These are phyloP conservation scores for Przewalskia tangutica DNA, from an alignment of 257 asterid species.

Conservation along the genomic window DNA sequence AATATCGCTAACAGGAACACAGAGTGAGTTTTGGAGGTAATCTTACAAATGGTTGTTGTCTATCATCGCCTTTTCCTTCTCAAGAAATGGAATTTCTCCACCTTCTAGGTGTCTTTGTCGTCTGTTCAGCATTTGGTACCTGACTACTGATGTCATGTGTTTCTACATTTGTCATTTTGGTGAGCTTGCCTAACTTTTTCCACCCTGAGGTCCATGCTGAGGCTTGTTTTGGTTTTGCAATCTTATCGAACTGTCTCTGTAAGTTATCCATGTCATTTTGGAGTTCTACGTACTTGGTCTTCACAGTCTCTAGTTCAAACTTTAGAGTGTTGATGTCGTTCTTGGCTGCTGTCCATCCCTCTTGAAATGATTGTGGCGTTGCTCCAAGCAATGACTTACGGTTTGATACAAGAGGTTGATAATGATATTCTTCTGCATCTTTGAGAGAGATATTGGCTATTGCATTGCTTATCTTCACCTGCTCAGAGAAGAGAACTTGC, in stretches of 20 bases:
- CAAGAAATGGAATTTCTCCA: slow-evolving; percentile 96
- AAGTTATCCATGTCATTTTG: slow-evolving; percentile 62
- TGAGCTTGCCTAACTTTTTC: slow-evolving; percentile 69
- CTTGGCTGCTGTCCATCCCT: slow-evolving; percentile 92
- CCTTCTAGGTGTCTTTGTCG: slow-evolving; percentile 56
- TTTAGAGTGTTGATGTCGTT: slow-evolving; percentile 87
- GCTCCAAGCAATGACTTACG: slow-evolving; percentile 76
- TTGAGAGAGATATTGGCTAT: slow-evolving; percentile 54
- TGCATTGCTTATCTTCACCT: slow-evolving; percentile 84
- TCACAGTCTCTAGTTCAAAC: slow-evolving; percentile 72
- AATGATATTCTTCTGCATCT: slow-evolving; percentile 49
- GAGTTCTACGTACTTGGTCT: slow-evolving; percentile 64
- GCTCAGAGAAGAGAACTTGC: slow-evolving; percentile 91
- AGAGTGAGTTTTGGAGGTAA: background rate
- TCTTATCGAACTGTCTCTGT: slow-evolving; percentile 73
- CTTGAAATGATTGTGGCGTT: slow-evolving; percentile 91
- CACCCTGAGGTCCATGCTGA: slow-evolving; percentile 77
- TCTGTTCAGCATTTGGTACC: slow-evolving; percentile 28
- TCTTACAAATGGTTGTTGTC: background rate
- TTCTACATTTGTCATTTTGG: slow-evolving; percentile 36
- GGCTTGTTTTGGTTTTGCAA: slow-evolving; percentile 46
- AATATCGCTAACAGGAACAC: too few relatives aligned
- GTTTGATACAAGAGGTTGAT: slow-evolving; percentile 56
- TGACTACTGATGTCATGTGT: slow-evolving; percentile 26
- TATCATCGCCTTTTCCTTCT: slow-evolving; percentile 5